Percentiles rank a stretch among this genome's conserved stretches.
phyloP scores from a whole-genome alignment of 192 early-diverging fungal species.

The Mortierella claussenii region DNA sequence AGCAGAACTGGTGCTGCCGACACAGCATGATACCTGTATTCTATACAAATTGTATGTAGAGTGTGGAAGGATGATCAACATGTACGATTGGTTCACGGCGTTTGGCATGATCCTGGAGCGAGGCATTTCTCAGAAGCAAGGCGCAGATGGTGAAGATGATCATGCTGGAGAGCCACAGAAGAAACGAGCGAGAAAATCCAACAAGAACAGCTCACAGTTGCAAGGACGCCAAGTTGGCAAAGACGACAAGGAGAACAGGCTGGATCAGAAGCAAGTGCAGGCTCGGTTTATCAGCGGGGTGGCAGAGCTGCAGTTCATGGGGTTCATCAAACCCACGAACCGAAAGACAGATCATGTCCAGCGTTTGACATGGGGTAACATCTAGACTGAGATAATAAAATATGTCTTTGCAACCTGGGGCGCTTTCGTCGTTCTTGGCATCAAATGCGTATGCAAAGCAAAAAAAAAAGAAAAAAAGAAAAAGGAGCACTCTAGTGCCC shows the following conservation, averaged over 20 bases:
- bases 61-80: slow-evolving; percentile 93
- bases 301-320: slow-evolving; percentile 89
- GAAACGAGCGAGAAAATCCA: background rate
- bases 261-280: slow-evolving; percentile 52
- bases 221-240: background rate
- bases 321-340: slow-evolving; percentile 89
- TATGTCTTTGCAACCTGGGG: background rate
- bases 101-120: slow-evolving; percentile 84
- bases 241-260: background rate
- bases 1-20: slow-evolving; percentile 60
- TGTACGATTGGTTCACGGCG: slow-evolving; percentile 91
- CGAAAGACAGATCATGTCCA: slow-evolving; percentile 95
- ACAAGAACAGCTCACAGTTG: slow-evolving; percentile 7
- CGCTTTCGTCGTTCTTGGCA: background rate
- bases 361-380: slow-evolving; percentile 80
- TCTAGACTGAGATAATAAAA: slow-evolving; percentile 1
- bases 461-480: background rate
- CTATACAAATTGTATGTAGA: slow-evolving; percentile 92
- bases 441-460: background rate
- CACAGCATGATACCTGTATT: slow-evolving; percentile 87
- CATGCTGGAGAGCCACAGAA: slow-evolving; percentile 12
- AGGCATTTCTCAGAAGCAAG: slow-evolving; percentile 46
- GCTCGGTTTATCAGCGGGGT: slow-evolving; percentile 87
- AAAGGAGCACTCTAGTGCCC: too few relatives aligned
- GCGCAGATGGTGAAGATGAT: background rate